Conservation (phyloP, 129 eudicot genomes). For the Escallonia rubra region DNA sequence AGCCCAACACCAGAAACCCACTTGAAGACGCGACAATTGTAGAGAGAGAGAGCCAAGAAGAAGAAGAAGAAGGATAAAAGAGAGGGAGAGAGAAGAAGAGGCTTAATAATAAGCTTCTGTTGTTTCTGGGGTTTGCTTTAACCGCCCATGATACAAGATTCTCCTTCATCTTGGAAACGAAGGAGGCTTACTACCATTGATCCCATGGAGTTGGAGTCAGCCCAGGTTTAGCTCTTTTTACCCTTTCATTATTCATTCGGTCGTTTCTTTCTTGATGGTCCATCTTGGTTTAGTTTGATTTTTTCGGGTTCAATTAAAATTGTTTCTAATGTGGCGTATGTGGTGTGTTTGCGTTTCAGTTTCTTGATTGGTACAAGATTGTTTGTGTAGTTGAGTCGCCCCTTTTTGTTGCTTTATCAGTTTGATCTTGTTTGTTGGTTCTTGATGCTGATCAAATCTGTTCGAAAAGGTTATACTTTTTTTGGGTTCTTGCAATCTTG, state of each 20-base stretch:
- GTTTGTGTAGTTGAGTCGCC: too few species aligned
- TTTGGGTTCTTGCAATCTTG: background rate
- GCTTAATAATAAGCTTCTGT: too few species aligned
- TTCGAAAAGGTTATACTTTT: background rate
- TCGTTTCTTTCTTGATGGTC: background rate
- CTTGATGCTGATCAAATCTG: background rate
- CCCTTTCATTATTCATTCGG: background rate
- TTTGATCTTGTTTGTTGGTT: background rate
- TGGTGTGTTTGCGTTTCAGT: background rate
- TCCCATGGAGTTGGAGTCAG: slow-evolving; percentile 54
- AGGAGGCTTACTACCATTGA: slow-evolving; percentile 31
- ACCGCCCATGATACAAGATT: slow-evolving; percentile 44
- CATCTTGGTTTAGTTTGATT: slow-evolving; percentile 3
- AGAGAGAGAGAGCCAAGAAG: too few species aligned
- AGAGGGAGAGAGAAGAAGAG: too few species aligned
- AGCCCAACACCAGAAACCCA: too few species aligned
- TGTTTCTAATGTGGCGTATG: background rate
- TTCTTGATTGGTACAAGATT: background rate
- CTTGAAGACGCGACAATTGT: too few species aligned
- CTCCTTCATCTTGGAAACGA: slow-evolving; percentile 32
- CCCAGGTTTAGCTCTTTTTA: slow-evolving; percentile 30
- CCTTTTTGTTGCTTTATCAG: background rate
- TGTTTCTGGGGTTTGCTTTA: slow-evolving; percentile 14
- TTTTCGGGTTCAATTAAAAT: background rate
- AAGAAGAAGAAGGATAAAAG: too few species aligned